Evolutionary conservation across 2,329 filamentous ascomycete species (phyloP).

Genomic region (Pseudocercospora fijiensis): DNA sequence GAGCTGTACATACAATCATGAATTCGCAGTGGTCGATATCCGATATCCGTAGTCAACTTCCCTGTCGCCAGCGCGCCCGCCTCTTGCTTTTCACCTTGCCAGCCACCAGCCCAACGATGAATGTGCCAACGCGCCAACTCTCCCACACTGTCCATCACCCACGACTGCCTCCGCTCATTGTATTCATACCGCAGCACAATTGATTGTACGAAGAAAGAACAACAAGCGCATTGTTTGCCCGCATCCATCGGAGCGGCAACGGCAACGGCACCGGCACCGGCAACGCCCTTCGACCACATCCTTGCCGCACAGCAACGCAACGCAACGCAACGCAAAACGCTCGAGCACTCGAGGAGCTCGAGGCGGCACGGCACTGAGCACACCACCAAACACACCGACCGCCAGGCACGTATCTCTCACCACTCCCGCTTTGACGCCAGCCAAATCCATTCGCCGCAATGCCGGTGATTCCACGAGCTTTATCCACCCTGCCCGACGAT

Average conservation of each 20-base stretch:
- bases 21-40: background rate
- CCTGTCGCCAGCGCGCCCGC: background rate
- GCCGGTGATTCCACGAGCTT: conserved; percentile 22
- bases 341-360: too few species aligned
- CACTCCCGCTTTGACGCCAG: background rate
- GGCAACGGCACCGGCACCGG: background rate
- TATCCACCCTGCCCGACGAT: conserved; percentile 28
- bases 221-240: background rate
- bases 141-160: background rate
- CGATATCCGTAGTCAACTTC: background rate
- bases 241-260: background rate
- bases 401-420: background rate
- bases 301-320: background rate
- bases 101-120: background rate
- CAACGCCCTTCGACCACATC: background rate
- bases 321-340: too few species aligned
- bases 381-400: background rate
- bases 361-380: background rate
- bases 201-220: background rate
- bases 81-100: background rate
- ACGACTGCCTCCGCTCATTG: conserved; percentile 11
- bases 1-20: background rate
- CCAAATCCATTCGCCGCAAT: conserved; percentile 7
- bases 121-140: background rate
- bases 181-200: background rate